Base-by-base conservation (phyloP, 805 yeast species). In the Dipodascus geniculatus region DNA sequence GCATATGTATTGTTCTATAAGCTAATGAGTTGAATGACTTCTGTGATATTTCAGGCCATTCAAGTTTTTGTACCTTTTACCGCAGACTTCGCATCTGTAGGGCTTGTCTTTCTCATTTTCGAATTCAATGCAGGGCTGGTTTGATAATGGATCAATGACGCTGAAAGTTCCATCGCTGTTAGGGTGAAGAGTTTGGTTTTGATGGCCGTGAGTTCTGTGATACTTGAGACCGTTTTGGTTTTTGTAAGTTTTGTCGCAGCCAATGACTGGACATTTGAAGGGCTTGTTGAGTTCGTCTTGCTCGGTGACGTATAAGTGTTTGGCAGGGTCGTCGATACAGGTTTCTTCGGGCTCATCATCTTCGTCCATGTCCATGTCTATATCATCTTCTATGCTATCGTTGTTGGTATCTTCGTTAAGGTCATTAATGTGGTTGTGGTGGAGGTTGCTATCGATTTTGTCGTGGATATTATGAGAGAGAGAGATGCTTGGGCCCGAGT, bases 161-260 rank as follows among this genome's bases (percentile, higher is more conserved):
- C 91, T 83, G 60, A 83, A 85, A 1, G 96, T 83, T 2, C 99
- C 99, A 66, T 91, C 98, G 11, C 89, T 85, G 65, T 91, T 91
- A 61, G 84, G 87, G 63, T 87, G 85, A 54, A 91, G 72, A 38
- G 87, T 88, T 71, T 91, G 99, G 66, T 91, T 90, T 70, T 90
- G 97, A 71, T 91, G 99, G 44, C 99, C 99, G 68, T 91, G 99
- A 55, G 85, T 73, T 59, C 96, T 78, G 71, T 93, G 99, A 70
- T 93, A 93, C 69, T 93, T 93, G 65, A 93, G 76, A n/a, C 99
- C 99, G 66, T 93, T 93, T 72, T 93, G 99, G 69, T 93, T 93
- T 72, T 93, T 93, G 70, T 93, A 93, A 28, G 91, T 90, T 74
- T 93, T 93, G 62, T 90, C 97, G 71, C 99, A 93, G 4, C 99